Base-by-base conservation (phyloP, 768 basidiomycete species). In the Cystofilobasidium ferigula region DNA sequence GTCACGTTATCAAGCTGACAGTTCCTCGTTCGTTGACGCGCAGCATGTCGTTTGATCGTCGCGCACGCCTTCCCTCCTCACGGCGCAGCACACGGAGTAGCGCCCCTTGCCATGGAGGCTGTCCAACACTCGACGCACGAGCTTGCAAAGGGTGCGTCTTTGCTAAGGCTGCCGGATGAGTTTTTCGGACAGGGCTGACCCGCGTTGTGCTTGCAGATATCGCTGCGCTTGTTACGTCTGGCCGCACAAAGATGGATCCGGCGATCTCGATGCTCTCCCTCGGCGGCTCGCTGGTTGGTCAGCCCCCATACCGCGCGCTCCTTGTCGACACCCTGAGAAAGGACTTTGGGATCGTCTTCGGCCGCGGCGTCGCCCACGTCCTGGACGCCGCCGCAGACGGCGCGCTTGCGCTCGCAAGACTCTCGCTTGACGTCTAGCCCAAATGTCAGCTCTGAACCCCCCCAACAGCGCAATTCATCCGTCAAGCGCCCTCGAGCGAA, bases 211-310 rank as follows among this genome's bases (percentile, higher is more conserved):
- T 13, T 34, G 24, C 42, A 58, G 57, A 60, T 28, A 60, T 66
- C 42, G 48, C 58, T 2, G 30, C 45, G 1, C 59, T 61, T 26
- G 35, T 61, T 32, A 7, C 26, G 2, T 36, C 58, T 13, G 28
- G 40, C 20, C 47, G 47, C 24, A 45, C 64, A 3, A 53, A 53
- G 18, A 47, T 66, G 36, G 64, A 66, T 22, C 64, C 64, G 2
- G 10, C 26, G 12, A 34, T 30, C 14, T 60, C 64, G 36, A 66
- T 66, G 51, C 64, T 66, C 20, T 47, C 35, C 2, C 40, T 60
- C 9, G 64, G 64, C 9, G 64, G 64, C 3, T 60, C 58, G 5
- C 64, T 66, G n/a, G 48, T 61, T 36, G 64, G 45, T 12, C 64
- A 66, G 24, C 36, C 45, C 1, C 22, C 42, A 1, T 66, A 66